These are phyloP conservation scores for Gypsophila paniculata DNA, from an alignment of 179 eudicot species.

Conservation along the genomic window DNA sequence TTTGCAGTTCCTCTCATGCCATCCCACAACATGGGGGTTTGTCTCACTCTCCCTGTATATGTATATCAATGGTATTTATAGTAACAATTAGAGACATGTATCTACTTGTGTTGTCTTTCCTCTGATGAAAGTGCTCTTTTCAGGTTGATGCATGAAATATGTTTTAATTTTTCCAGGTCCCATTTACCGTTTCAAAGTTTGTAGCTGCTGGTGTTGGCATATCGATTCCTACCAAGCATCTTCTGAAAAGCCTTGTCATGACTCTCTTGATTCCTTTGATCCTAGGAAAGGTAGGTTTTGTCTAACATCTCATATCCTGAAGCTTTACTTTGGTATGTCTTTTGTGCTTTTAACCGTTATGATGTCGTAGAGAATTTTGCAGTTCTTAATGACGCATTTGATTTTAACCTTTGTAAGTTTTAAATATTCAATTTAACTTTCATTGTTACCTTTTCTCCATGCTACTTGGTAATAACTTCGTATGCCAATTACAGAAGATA, in stretches of 20 bases:
- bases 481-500: neutral
- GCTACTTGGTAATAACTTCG: neutral
- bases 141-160: constrained; percentile 7
- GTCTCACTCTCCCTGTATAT: neutral
- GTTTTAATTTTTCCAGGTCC: constrained; percentile 43
- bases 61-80: neutral
- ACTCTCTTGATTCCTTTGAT: constrained; percentile 76
- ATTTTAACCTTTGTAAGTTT: neutral
- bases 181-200: constrained; percentile 68
- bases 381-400: neutral
- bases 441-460: neutral
- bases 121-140: neutral
- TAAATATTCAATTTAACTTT: neutral
- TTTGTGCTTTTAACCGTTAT: neutral
- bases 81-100: neutral
- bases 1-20: constrained; percentile 4
- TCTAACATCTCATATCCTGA: constrained; percentile 6
- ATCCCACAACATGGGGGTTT: neutral
- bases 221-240: constrained; percentile 66
- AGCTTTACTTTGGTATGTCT: neutral
- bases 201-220: constrained; percentile 85
- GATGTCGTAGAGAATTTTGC: neutral
- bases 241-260: constrained; percentile 70
- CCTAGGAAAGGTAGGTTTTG: constrained; percentile 68
- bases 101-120: neutral